phyloP scores from a whole-genome alignment of 1,284 basidiomycete genomes.

The Pascua guehoae region DNA sequence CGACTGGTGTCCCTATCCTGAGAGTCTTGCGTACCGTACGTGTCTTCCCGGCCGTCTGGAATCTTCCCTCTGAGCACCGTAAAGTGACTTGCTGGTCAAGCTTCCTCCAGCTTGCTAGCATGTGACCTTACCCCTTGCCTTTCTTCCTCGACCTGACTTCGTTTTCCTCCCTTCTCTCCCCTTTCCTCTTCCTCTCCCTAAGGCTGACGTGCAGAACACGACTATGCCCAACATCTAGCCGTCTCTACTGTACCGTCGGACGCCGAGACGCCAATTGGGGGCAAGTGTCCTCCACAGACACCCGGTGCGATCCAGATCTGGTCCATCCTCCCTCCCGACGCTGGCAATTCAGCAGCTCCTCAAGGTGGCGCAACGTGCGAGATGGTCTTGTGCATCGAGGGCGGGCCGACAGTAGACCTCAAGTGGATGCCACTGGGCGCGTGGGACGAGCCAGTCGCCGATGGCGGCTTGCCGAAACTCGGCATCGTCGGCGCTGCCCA shows the following conservation, averaged over 20 bases:
- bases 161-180: too few relatives aligned
- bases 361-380: conserved; percentile 21
- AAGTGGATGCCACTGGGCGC: conserved; percentile 86
- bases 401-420: conserved; percentile 67
- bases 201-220: conserved; percentile 50
- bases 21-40: conserved; percentile 51
- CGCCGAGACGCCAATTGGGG: conserved; percentile 28
- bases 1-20: conserved; percentile 82
- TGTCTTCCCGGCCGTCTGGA: not conserved
- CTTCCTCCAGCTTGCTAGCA: too few relatives aligned
- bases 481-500: conserved; percentile 78
- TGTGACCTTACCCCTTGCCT: too few relatives aligned
- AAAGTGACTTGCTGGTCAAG: too few relatives aligned
- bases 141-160: too few relatives aligned
- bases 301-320: conserved; percentile 49
- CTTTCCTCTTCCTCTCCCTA: too few relatives aligned
- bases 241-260: conserved; percentile 62
- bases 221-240: conserved; percentile 70
- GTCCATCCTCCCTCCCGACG: conserved; percentile 24
- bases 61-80: too few relatives aligned
- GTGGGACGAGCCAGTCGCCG: conserved; percentile 56
- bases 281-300: conserved; percentile 19
- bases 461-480: conserved; percentile 57
- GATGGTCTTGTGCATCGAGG: conserved; percentile 62
- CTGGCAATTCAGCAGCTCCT: not conserved